A percentile compares a stretch with the other conserved stretches of the same genome.
phyloP scores from a whole-genome alignment of 1,284 basidiomycete species.

The Ganoderma meredithae region DNA sequence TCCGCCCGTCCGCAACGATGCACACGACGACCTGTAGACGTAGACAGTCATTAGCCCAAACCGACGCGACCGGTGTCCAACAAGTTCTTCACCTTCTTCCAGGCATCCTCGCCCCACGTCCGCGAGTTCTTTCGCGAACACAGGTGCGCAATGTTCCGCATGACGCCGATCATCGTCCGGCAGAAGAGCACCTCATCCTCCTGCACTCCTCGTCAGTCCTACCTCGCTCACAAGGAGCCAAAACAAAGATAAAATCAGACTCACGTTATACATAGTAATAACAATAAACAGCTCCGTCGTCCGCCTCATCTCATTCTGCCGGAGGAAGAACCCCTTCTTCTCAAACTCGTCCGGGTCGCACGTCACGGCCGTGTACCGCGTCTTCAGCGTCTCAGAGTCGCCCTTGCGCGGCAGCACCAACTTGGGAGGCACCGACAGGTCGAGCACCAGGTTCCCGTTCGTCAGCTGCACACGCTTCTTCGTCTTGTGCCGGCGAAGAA shows the following conservation, averaged over 20 bases:
- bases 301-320: conserved; percentile 83
- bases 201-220: conserved; percentile 49
- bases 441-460: conserved; percentile 88
- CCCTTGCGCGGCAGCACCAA: conserved; percentile 85
- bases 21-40: conserved; percentile 84
- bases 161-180: conserved; percentile 94
- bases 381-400: conserved; percentile 85
- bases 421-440: conserved; percentile 85
- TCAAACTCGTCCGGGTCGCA: conserved; percentile 96
- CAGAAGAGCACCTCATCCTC: conserved; percentile 96
- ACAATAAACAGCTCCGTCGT: conserved; percentile 94
- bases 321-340: conserved; percentile 81
- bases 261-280: conserved; percentile 94
- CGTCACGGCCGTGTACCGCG: conserved; percentile 89
- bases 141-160: conserved; percentile 90
- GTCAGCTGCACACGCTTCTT: conserved; percentile 78
- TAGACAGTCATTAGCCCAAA: neutral
- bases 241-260: conserved; percentile 39
- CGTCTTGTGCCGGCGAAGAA: conserved; percentile 76
- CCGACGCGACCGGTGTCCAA: neutral
- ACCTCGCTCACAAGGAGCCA: neutral
- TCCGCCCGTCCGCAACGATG: conserved; percentile 95
- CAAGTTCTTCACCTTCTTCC: conserved; percentile 82
- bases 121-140: conserved; percentile 94
- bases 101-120: conserved; percentile 96